A percentile compares a stretch with the other conserved stretches of the same genome.
Evolutionary conservation across 768 basidiomycete genomes (phyloP).

Genomic region (Mycena belliarum): DNA sequence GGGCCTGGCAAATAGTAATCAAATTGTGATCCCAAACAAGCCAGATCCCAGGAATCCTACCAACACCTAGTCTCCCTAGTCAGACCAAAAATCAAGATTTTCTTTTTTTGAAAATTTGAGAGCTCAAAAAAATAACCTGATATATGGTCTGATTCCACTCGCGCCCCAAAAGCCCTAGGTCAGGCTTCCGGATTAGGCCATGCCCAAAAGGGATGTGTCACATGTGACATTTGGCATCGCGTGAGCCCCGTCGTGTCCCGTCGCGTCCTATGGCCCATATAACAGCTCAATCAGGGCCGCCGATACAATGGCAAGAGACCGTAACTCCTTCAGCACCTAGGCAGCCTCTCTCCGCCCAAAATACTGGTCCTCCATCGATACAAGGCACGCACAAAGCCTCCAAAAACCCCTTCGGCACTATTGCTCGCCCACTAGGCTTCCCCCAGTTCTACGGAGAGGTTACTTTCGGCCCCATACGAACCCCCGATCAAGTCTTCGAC

Average conservation of each 20-base stretch:
- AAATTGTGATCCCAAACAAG: no score
- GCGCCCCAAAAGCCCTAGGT: constrained; percentile 2
- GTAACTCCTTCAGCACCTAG: neutral
- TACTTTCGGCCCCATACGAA: neutral
- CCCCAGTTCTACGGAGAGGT: neutral
- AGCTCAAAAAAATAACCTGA: neutral
- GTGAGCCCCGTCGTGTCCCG: neutral
- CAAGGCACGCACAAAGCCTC: neutral
- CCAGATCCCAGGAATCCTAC: no score
- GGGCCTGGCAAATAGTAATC: no score
- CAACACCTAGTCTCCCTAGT: constrained; percentile 10
- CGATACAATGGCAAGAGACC: neutral
- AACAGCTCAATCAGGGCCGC: neutral
- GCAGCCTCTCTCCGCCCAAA: neutral
- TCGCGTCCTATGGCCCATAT: neutral
- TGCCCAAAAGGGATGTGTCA: neutral
- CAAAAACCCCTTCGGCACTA: neutral
- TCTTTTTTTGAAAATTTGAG: neutral
- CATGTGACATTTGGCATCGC: neutral
- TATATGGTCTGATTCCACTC: constrained; percentile 8
- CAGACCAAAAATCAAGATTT: neutral
- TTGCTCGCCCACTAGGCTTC: neutral
- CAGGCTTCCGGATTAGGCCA: neutral
- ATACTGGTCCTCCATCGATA: neutral
- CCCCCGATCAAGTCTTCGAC: neutral